Base-by-base conservation (phyloP, 1,284 basidiomycete genomes). In the Puccinia hordei region DNA sequence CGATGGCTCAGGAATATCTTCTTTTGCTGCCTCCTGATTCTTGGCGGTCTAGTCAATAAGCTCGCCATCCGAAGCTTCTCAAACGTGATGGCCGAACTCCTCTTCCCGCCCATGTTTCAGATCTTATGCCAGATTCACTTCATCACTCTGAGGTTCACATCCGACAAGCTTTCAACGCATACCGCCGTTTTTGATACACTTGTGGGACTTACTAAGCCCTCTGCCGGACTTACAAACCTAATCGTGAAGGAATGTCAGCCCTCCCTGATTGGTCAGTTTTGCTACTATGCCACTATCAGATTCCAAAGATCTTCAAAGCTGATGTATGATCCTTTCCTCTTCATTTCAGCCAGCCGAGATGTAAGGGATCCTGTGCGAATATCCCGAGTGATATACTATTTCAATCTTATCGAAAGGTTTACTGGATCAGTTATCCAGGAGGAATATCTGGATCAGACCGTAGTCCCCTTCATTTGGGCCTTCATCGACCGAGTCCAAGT, bases 1-100 rank as follows among this genome's bases (percentile, higher is more conserved):
- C 46, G 33, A 59, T 73, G 71, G 71, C 49, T 57, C 71, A 57
- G n/a, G 33, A 73, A 55, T 17, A 59, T 27, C 22, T 73, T 73
- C 35, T 73, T 73, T 19, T 73, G 15, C 35, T 38, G 53, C 51
- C 15, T 73, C 10, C 22, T 55, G 46, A 73, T 73, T n/a, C 33
- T 73, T 12, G 53, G 53, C 10, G 71, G 71, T 13, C 71, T 73
- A 1, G 71, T 35, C 35, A 73, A 73, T n/a, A 38, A 41, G 35
- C 71, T 73, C 9, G 35, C 33, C 3, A 59, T 24, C 10, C 24
- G 10, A 8, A 12, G 24, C 27, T 19, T 24, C 22, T 17, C 53
- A 5, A 1, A 35, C 0, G 22, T 15, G 9, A 53, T 24, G 24
- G 35, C 53, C 8, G 38, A 55, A 33, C 4, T 10, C n/a, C 1